Evolutionary conservation across 495 filamentous ascomycete genomes (phyloP), one percentile per base, ranked within the genome.

Genomic region (Penicillium atrosanguineum): DNA sequence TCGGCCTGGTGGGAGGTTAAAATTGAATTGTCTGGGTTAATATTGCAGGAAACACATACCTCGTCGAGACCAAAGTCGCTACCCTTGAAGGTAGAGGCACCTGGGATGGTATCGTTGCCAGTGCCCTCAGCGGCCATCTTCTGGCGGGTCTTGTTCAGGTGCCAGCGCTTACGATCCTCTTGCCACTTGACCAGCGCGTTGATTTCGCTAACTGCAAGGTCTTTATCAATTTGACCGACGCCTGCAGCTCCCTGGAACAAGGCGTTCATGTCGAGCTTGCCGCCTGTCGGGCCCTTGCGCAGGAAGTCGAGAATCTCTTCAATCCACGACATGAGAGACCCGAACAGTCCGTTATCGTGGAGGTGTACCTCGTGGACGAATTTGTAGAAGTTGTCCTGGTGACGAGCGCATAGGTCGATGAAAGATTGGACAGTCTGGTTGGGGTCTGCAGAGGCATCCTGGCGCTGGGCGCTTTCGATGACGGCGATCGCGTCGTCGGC

Each of bases 361-460:
- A 88, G 83, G 67, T 98, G 94, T 1, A 97, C 94, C 70, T 98
- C 95, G 63, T 98, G 94, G 3, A 98, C 85, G 64, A 98, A 98
- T 65, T 96, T 97, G 79, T 98, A 98, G 67, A 98, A 95, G 75
- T 95, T 92, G 65, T 90, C 83, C 72, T 98, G 87, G 67, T 98
- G 94, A 15, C 94, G 84, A 52, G 90, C 88, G 68, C 94, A 98
- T 39, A 98, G 83, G 67, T 98, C 95, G 67, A 97, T 98, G 68
- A 98, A 98, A 34, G 90, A 82, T 69, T 98, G 94, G n/a, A 98
- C 94, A 0, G 94, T 98, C 72, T 96, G 91, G 71, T 98, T 98
- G 14, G 94, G 94, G 65, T 98, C 94, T 0, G 91, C 91, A 0
- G 88, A 87, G 41, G 93, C 85, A 69, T 96, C 95, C 69, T 97